These are phyloP conservation scores for Boletus pseudo-olivaceus DNA, from an alignment of 768 basidiomycete genomes.

Conservation along the genomic window DNA sequence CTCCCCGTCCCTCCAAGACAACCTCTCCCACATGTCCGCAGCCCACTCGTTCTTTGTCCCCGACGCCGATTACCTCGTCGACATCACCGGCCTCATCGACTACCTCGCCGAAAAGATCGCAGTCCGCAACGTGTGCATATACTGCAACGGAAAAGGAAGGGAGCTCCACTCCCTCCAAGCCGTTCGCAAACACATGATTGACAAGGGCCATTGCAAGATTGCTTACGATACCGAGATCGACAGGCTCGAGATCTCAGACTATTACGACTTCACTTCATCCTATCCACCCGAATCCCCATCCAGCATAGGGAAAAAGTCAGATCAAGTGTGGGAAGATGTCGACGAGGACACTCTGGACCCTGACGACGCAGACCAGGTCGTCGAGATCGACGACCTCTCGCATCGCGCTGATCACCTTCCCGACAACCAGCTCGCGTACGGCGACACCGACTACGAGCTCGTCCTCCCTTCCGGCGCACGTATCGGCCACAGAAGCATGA, in stretches of 20 bases:
- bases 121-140: slow-evolving; percentile 90
- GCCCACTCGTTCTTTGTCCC: slow-evolving; percentile 95
- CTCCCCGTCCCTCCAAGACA: slow-evolving; percentile 53
- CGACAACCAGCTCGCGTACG: slow-evolving; percentile 62
- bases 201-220: slow-evolving; percentile 96
- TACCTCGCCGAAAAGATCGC: slow-evolving; percentile 93
- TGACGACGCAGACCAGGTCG: slow-evolving; percentile 17
- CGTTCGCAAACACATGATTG: slow-evolving; percentile 91
- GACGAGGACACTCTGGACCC: slow-evolving; percentile 20
- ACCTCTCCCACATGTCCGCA: slow-evolving; percentile 82
- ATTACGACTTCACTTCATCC: slow-evolving; percentile 84
- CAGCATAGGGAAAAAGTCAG: slow-evolving; percentile 3
- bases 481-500: slow-evolving; percentile 88
- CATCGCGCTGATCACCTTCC: slow-evolving; percentile 42
- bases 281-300: slow-evolving; percentile 52
- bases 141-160: slow-evolving; percentile 76
- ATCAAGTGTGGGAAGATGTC: slow-evolving; percentile 35
- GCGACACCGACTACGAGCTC: slow-evolving; percentile 81
- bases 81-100: slow-evolving; percentile 73
- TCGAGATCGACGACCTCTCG: neutral
- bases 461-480: slow-evolving; percentile 90
- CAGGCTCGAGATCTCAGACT: slow-evolving; percentile 85
- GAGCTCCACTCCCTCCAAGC: slow-evolving; percentile 85
- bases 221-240: slow-evolving; percentile 82
- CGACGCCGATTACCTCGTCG: slow-evolving; percentile 85